phyloP scores from a whole-genome alignment of 108 stramenopile species.

The Aureococcus anophagefferens region DNA sequence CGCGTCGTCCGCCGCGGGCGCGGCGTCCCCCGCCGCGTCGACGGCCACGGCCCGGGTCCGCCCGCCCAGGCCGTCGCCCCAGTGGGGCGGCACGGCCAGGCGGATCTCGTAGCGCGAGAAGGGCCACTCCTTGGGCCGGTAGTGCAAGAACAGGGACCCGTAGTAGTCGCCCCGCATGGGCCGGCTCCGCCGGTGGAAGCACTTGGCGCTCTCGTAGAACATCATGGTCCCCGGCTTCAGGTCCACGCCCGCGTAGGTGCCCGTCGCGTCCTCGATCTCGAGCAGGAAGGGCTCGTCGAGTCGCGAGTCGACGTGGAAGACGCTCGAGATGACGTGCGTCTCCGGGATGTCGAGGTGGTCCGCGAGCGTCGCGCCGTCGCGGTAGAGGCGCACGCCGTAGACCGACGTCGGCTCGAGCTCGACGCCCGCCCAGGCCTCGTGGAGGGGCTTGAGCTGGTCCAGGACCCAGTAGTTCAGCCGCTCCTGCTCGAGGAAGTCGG shows the following conservation, averaged over 20 bases:
- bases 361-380: constrained; percentile 10
- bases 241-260: neutral
- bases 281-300: constrained; percentile 7
- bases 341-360: constrained; percentile 13
- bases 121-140: neutral
- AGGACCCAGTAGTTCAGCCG: neutral
- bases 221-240: constrained; percentile 6
- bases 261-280: constrained; percentile 10
- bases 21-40: no score
- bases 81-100: neutral
- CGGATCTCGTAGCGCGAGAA: neutral
- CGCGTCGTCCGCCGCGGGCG: no score
- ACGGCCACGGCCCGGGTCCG: no score
- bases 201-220: neutral
- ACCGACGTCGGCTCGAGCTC: constrained; percentile 4
- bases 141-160: constrained; percentile 13
- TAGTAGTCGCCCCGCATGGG: constrained; percentile 11
- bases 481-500: constrained; percentile 5
- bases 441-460: neutral
- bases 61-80: no score
- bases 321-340: constrained; percentile 8
- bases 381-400: constrained; percentile 12
- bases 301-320: constrained; percentile 5
- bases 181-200: constrained; percentile 1
- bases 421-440: constrained; percentile 9